Base-by-base conservation (phyloP, 495 filamentous ascomycete species). In the Penicillium bialowiezense region DNA sequence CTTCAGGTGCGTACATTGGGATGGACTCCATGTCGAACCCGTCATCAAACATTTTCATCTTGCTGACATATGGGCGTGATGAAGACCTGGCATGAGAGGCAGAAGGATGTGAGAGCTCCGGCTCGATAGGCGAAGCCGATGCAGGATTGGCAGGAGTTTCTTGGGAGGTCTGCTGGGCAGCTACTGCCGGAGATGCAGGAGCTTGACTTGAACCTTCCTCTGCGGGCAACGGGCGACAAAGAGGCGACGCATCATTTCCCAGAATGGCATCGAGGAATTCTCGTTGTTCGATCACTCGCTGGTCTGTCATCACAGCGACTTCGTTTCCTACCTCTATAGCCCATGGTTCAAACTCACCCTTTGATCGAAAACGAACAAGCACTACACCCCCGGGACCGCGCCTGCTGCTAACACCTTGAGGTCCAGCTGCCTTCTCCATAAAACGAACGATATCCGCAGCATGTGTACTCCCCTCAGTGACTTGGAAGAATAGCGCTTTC, bases 191-290 rank as follows among this genome's bases (percentile, higher is more conserved):
- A 4, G 40, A 14, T 4, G 40, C 37, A 7, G 52, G 34, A 7
- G 41, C 44, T 14, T 58, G 58, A 14, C 52, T 64, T 2, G 62
- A 44, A 19, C 32, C 37, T n/a, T 58, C 52, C 36, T 61, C 72
- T n/a, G 51, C 56, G 1, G 70, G 72, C 1, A 95, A 77, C 2
- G 83, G 76, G 29, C 80, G 79, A 48, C 85, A 81, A 14, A 97
- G 70, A 20, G 75, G 69, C 46, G 78, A 83, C 3, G 88, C 80
- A 70, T 97, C 85, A 44, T 84, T 85, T 9, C 70, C 82, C 14
- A 97, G 65, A 39, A 98, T 96, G 3, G 88, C 88, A 68, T 96
- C 90, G 7, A 98, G 75, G 51, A 98, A 96, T 53, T 96, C 91
- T 40, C 85, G 90, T 64, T 97, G 93, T 46, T 91, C 85, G 39